These are phyloP conservation scores for Epichloe elymi DNA, from an alignment of 2,329 filamentous ascomycete genomes.

Conservation along the genomic window DNA sequence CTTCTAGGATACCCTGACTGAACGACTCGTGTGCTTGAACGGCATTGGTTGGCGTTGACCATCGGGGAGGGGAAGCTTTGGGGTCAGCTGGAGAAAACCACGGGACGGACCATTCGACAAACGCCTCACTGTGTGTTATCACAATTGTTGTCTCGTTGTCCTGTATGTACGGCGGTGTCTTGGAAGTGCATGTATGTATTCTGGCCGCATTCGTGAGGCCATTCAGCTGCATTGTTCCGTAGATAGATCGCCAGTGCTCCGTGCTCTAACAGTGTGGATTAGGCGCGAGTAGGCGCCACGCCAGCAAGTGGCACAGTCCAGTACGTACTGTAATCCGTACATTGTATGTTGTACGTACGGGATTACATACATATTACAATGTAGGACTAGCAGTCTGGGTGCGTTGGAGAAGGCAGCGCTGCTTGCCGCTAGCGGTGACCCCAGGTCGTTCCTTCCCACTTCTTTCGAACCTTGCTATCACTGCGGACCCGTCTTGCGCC, in stretches of 20 bases:
- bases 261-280: too few relatives aligned
- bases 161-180: too few relatives aligned
- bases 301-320: too few relatives aligned
- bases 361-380: too few relatives aligned
- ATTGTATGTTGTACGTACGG: too few relatives aligned
- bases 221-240: neutral
- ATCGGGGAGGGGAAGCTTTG: too few relatives aligned
- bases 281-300: too few relatives aligned
- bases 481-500: neutral
- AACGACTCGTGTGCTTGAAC: too few relatives aligned
- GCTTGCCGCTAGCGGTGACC: slow-evolving; percentile 1
- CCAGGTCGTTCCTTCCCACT: slow-evolving; percentile 3
- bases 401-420: neutral
- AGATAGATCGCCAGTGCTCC: neutral
- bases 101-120: neutral
- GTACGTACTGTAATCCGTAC: too few relatives aligned
- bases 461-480: neutral
- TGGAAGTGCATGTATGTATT: neutral
- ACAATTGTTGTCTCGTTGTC: neutral
- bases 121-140: neutral
- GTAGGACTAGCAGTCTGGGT: too few relatives aligned
- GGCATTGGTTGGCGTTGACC: too few relatives aligned
- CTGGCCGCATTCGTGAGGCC: neutral
- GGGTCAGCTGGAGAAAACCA: neutral
- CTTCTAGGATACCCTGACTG: too few relatives aligned